Conservation (phyloP, 2,329 filamentous ascomycete species). For the Alternaria novae-zelandiae region DNA sequence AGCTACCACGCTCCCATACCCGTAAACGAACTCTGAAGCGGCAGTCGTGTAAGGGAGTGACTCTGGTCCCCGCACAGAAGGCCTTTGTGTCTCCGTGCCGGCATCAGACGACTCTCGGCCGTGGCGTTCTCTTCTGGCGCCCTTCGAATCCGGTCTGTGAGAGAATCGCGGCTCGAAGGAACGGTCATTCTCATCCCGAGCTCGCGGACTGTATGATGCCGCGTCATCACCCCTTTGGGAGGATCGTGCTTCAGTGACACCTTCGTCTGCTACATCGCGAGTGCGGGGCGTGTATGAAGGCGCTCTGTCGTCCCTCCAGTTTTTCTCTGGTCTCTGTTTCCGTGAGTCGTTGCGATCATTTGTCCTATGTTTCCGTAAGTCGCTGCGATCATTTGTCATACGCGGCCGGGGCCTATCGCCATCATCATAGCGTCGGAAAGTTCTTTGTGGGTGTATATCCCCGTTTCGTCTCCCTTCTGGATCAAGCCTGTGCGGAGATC, state of each 20-base stretch:
- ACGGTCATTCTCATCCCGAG: background rate
- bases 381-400: background rate
- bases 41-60: constrained; percentile 78
- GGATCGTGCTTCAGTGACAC: background rate
- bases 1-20: constrained; percentile 78
- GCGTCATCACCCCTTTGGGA: background rate
- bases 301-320: background rate
- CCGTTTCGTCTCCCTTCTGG: background rate
- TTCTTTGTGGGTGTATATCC: background rate
- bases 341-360: background rate
- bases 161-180: background rate
- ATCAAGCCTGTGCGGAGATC: background rate
- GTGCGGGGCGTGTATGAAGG: background rate
- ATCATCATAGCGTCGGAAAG: background rate
- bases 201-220: background rate
- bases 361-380: background rate
- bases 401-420: background rate
- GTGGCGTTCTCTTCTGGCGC: constrained; percentile 5
- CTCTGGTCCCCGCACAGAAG: constrained; percentile 14
- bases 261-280: background rate
- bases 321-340: background rate
- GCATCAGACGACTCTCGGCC: background rate
- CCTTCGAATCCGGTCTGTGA: constrained; percentile 9
- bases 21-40: constrained; percentile 91
- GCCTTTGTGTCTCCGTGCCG: background rate